Evolutionary conservation across 129 eudicot genomes (phyloP), one percentile per base, ranked within the genome.

Genomic region (Oenanthe sinensis): DNA sequence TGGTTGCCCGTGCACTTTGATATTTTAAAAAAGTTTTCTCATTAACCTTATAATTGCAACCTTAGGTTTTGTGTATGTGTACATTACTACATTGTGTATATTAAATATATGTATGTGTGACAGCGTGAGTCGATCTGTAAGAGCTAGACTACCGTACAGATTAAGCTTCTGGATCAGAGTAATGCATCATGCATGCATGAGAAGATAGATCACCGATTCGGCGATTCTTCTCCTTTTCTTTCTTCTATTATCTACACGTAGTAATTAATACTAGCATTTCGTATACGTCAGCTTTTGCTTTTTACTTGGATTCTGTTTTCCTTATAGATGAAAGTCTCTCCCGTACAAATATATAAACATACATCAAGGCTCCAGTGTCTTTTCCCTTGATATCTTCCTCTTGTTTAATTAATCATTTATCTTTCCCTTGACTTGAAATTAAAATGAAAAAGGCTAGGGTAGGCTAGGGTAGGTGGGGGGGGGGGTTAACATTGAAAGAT

Each of bases 201-300:
- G 22, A 1, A 14, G 73, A 68, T 68, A 6, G 40, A 68, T 68
- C 43, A 28, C 40, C 73, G 20, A 13, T 68, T 37, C 40, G 2
- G 42, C 42, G 42, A 39, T 62, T 22, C 14, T 28, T 5, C 16
- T 15, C 73, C 19, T 13, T 68, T 16, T 68, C 73, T 37, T 4
- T 68, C n/a, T 68, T 68, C 2, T 1, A 33, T 33, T 33, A n/a
- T n/a, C n/a, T n/a, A n/a, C n/a, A n/a, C n/a, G n/a, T n/a, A 30
- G 39, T 14, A 58, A n/a, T 58, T 2, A 33, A 33, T 33, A 33
- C 36, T 0, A 60, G n/a, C n/a, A 60, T 60, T n/a, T 60, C 16
- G 68, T 60, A 33, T 68, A 13, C 73, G 43, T 68, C 73, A 68
- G 73, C 73, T 68, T 68, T 68, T 68, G 42, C 43, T 68, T 68